Evolutionary conservation across 2,329 filamentous ascomycete genomes (phyloP).

Genomic region (Apiospora rasikravindrae): DNA sequence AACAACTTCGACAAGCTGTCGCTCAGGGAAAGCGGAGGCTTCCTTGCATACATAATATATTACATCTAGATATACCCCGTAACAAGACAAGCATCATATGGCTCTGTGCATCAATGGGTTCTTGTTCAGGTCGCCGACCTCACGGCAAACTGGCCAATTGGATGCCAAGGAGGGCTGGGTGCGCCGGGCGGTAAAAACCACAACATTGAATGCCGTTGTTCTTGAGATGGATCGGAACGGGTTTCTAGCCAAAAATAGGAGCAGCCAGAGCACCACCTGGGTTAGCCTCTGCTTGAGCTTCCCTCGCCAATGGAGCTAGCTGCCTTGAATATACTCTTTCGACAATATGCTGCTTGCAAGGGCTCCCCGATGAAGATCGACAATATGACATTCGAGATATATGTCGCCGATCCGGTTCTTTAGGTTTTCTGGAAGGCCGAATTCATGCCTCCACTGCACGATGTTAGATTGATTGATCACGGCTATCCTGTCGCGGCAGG

Average conservation of each 20-base stretch:
- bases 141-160: not conserved
- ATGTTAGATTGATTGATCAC: not conserved
- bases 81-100: not conserved
- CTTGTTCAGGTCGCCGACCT: conserved; percentile 3
- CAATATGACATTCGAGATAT: not conserved
- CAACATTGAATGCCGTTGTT: no score
- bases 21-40: not conserved
- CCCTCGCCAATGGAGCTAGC: not conserved
- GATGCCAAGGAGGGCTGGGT: not conserved
- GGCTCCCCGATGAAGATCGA: not conserved
- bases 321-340: not conserved
- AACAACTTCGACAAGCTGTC: not conserved
- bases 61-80: not conserved
- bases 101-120: not conserved
- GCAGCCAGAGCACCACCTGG: not conserved
- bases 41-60: not conserved
- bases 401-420: conserved; percentile 8
- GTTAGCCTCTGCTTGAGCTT: not conserved
- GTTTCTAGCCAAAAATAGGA: not conserved
- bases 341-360: not conserved
- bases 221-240: no score
- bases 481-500: not conserved
- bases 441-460: not conserved
- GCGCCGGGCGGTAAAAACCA: not conserved
- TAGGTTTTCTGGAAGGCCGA: conserved; percentile 5